These are phyloP conservation scores for Urochloa ruziziensis DNA, from an alignment of 176 grass and related monocot species.

Conservation along the genomic window DNA sequence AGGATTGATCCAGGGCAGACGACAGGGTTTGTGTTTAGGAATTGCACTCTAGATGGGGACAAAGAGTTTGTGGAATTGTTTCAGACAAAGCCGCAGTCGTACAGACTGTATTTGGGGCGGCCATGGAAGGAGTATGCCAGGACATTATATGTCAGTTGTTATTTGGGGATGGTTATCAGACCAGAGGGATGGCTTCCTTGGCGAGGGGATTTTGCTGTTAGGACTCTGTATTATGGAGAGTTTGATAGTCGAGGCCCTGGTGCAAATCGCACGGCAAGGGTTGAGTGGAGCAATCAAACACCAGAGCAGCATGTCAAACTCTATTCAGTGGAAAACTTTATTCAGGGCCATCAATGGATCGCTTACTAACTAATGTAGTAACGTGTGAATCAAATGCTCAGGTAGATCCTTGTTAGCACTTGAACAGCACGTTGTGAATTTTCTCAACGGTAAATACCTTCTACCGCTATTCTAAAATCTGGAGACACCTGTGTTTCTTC, in stretches of 20 bases:
- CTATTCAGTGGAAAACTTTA: conserved; percentile 81
- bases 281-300: conserved; percentile 66
- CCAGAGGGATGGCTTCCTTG: conserved; percentile 83
- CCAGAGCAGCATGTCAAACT: conserved; percentile 38
- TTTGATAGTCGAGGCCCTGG: conserved; percentile 67
- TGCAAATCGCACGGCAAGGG: conserved; percentile 57
- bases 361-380: conserved; percentile 4
- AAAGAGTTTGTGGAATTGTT: conserved; percentile 51
- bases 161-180: conserved; percentile 56
- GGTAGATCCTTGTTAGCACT: not conserved
- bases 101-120: conserved; percentile 72
- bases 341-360: conserved; percentile 80
- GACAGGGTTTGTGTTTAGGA: conserved; percentile 73
- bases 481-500: not conserved
- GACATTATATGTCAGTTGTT: conserved; percentile 61
- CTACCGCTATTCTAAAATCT: not conserved
- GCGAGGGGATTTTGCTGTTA: conserved; percentile 61
- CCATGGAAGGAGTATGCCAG: conserved; percentile 91
- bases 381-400: not conserved
- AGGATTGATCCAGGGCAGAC: conserved; percentile 77
- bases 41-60: conserved; percentile 58
- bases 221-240: conserved; percentile 74
- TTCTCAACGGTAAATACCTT: not conserved
- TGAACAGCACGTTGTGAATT: not conserved
- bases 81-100: conserved; percentile 39